A percentile compares a stretch with the other conserved stretches of the same genome.
Evolutionary conservation across 495 filamentous ascomycete species (phyloP).

Genomic region (Penicillium flavigenum): DNA sequence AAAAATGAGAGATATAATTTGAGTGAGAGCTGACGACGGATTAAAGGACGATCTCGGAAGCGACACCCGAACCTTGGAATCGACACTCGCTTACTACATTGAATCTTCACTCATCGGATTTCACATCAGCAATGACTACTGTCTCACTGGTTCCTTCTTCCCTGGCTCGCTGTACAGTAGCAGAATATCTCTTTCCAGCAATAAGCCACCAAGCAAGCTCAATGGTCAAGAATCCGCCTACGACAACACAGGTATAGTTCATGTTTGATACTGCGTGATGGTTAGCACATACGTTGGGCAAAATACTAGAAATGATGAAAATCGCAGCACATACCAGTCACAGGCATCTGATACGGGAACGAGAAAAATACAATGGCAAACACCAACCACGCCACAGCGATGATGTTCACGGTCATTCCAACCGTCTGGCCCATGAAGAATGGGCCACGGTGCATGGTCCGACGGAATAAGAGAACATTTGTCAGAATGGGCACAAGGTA

Average conservation of each 20-base stretch:
- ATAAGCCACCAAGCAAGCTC: conserved; percentile 43
- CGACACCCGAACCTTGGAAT: too few species aligned
- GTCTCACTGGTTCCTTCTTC: conserved; percentile 14
- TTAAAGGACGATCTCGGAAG: background rate
- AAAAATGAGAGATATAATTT: background rate
- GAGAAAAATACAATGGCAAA: conserved; percentile 66
- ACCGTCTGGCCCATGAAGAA: conserved; percentile 29
- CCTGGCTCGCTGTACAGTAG: conserved; percentile 27
- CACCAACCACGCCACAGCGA: conserved; percentile 36
- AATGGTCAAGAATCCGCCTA: conserved; percentile 54
- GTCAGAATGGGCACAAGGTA: conserved; percentile 39
- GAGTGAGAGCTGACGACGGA: background rate
- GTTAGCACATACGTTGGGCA: background rate
- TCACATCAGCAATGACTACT: background rate
- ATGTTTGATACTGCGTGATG: conserved; percentile 49
- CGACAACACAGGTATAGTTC: conserved; percentile 69
- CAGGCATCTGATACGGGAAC: conserved; percentile 63
- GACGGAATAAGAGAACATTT: conserved; percentile 33
- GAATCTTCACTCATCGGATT: background rate
- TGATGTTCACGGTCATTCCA: conserved; percentile 39
- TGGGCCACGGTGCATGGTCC: conserved; percentile 37
- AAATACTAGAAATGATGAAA: background rate
- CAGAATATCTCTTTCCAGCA: conserved; percentile 36
- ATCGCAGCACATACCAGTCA: conserved; percentile 25
- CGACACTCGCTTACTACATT: background rate